Conservation (phyloP, 2,329 filamentous ascomycete genomes). For the Rhynchosporium secalis region DNA sequence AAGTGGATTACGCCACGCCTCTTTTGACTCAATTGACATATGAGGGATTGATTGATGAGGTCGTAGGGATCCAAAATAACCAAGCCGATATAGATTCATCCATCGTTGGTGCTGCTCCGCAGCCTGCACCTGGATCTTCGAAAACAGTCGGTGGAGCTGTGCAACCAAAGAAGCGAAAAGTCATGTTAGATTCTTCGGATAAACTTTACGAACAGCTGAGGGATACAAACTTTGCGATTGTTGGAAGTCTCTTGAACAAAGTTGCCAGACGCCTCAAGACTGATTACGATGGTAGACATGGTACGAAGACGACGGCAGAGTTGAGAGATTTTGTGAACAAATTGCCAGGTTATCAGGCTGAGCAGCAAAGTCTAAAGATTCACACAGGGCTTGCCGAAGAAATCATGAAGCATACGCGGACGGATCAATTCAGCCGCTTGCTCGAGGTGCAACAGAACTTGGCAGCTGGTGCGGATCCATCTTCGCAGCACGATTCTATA, state of each 20-base stretch:
- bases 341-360: conserved; percentile 86
- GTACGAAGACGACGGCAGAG: conserved; percentile 84
- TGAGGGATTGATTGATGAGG: conserved; percentile 91
- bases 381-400: conserved; percentile 93
- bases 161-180: conserved; percentile 77
- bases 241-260: conserved; percentile 85
- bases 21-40: conserved; percentile 95
- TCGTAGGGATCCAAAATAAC: conserved; percentile 88
- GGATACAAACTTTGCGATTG: conserved; percentile 92
- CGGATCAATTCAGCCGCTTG: conserved; percentile 83
- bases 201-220: conserved; percentile 84
- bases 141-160: conserved; percentile 57
- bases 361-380: conserved; percentile 88
- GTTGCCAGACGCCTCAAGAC: conserved; percentile 81
- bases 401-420: conserved; percentile 88
- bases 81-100: conserved; percentile 91
- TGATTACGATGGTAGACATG: conserved; percentile 86
- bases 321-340: conserved; percentile 95
- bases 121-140: conserved; percentile 53
- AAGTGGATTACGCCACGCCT: conserved; percentile 89
- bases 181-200: conserved; percentile 86
- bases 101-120: conserved; percentile 74
- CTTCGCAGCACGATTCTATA: conserved; percentile 84
- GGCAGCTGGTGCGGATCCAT: conserved; percentile 84
- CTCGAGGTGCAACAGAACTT: conserved; percentile 96